phyloP scores from a whole-genome alignment of 768 basidiomycete genomes.

The Coprinellus aureogranulatus region DNA sequence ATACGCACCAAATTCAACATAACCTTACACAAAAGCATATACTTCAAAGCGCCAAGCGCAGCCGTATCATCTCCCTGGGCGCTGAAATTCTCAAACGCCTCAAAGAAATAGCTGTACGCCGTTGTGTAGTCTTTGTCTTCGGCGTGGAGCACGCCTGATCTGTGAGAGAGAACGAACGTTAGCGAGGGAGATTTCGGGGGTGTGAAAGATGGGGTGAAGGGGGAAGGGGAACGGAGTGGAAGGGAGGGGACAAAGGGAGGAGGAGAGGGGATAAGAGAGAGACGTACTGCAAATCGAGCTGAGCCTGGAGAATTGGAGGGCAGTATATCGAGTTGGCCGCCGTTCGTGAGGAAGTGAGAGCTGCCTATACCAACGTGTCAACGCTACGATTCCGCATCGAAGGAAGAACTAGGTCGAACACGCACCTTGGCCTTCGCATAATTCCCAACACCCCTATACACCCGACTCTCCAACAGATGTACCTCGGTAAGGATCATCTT shows the following conservation, averaged over 20 bases:
- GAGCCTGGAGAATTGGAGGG: slow-evolving; percentile 41
- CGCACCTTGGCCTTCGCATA: slow-evolving; percentile 83
- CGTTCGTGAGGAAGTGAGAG: slow-evolving; percentile 85
- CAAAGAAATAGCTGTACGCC: slow-evolving; percentile 95
- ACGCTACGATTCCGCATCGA: no score
- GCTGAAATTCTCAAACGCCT: slow-evolving; percentile 88
- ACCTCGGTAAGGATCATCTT: slow-evolving; percentile 98
- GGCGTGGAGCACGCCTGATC: slow-evolving; percentile 86
- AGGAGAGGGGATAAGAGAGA: no score
- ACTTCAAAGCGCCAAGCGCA: slow-evolving; percentile 89
- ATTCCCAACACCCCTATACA: slow-evolving; percentile 88
- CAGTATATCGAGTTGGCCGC: slow-evolving; percentile 97
- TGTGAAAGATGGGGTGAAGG: no score
- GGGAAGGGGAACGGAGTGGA: no score
- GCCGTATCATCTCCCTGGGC: slow-evolving; percentile 65
- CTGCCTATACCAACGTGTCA: no score
- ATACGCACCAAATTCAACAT: slow-evolving; percentile 96
- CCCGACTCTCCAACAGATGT: slow-evolving; percentile 88
- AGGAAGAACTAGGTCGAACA: no score
- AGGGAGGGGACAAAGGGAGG: no score
- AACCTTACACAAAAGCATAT: slow-evolving; percentile 97
- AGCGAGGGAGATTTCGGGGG: no score
- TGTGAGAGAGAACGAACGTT: no score
- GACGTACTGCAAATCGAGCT: slow-evolving; percentile 53
- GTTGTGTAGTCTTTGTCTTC: slow-evolving; percentile 99